A percentile compares a stretch with the other conserved stretches of the same genome.
Conservation (phyloP, 495 filamentous ascomycete genomes). For the Xylaria flabelliformis region DNA sequence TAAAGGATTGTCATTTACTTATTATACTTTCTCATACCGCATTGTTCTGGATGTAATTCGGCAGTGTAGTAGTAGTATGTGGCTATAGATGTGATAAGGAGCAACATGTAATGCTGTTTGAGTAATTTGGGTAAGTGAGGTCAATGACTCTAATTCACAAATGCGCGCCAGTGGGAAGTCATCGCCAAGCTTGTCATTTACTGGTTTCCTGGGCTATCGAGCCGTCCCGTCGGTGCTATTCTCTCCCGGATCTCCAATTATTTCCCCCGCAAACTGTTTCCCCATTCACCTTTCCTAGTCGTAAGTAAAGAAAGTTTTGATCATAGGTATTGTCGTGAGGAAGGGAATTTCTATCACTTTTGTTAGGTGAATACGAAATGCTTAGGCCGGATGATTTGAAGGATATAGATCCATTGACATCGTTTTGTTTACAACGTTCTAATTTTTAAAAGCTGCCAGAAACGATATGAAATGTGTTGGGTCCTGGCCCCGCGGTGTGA, state of each 20-base stretch:
- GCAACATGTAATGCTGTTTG: neutral
- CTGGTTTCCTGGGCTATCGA: conserved; percentile 12
- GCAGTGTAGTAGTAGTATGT: too few species aligned
- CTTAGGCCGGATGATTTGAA: too few species aligned
- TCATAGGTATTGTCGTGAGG: neutral
- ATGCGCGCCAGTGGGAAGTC: conserved; percentile 38
- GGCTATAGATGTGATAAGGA: too few species aligned
- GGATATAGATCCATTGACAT: neutral
- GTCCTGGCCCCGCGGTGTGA: neutral
- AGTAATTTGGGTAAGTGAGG: neutral
- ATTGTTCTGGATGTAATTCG: neutral
- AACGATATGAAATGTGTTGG: neutral
- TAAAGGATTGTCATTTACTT: neutral
- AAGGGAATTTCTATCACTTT: neutral
- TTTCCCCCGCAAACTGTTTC: conserved; percentile 18
- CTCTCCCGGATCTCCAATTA: conserved; percentile 35
- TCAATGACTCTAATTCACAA: neutral
- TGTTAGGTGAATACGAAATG: neutral
- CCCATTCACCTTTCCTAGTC: conserved; percentile 18
- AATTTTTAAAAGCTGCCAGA: neutral
- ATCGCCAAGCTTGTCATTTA: conserved; percentile 34
- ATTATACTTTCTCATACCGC: neutral
- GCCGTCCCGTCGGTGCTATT: conserved; percentile 35
- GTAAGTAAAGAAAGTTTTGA: neutral
- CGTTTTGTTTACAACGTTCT: neutral